phyloP scores from a whole-genome alignment of 2,329 filamentous ascomycete genomes.

The Colletotrichum theobromicola region DNA sequence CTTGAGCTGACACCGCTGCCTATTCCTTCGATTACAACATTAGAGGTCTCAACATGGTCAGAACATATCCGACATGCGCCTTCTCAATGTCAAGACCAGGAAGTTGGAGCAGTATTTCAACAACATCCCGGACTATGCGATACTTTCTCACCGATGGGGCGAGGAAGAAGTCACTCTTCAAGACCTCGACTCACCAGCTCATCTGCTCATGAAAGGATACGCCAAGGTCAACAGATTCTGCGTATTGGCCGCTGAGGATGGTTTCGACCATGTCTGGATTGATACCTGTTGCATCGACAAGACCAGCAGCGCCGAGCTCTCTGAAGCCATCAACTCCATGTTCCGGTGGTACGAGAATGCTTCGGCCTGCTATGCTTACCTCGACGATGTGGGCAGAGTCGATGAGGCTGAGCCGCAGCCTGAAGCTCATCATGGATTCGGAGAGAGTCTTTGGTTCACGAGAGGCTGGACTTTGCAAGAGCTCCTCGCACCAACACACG shows the following conservation, averaged over 20 bases:
- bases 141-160: conserved; percentile 41
- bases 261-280: conserved; percentile 15
- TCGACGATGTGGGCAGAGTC: conserved; percentile 4
- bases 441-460: conserved; percentile 25
- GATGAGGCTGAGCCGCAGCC: background rate
- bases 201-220: conserved; percentile 21
- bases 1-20: background rate
- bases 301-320: conserved; percentile 10
- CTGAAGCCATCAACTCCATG: conserved; percentile 22
- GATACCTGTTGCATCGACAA: conserved; percentile 25
- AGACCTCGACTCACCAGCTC: conserved; percentile 19
- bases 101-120: conserved; percentile 26
- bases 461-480: conserved; percentile 31
- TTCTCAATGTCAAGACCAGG: conserved; percentile 28
- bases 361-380: conserved; percentile 13
- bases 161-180: conserved; percentile 32
- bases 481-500: conserved; percentile 25
- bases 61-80: conserved; percentile 25
- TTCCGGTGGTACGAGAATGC: conserved; percentile 19
- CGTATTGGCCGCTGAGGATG: conserved; percentile 5
- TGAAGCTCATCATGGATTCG: background rate
- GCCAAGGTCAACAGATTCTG: conserved; percentile 27
- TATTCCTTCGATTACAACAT: background rate
- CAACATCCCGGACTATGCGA: conserved; percentile 31
- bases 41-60: background rate